Conservation (phyloP, 495 filamentous ascomycete genomes). For the Trichoderma gamsii region DNA sequence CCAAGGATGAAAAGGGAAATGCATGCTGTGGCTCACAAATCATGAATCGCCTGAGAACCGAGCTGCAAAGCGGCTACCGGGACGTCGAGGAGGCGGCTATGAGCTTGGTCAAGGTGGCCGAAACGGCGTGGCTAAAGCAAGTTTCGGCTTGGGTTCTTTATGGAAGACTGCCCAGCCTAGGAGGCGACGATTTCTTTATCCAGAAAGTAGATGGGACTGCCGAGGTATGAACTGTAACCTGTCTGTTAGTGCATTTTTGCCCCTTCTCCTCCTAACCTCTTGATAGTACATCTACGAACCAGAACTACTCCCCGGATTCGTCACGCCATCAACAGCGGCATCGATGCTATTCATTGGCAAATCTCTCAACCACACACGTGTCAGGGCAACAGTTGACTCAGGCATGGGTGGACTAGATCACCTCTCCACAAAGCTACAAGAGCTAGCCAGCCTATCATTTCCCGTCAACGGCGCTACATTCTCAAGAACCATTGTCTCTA, state of each 20-base stretch:
- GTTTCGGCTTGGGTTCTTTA: conserved; percentile 85
- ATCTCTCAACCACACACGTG: conserved; percentile 74
- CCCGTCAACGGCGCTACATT: conserved; percentile 68
- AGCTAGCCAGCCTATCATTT: conserved; percentile 62
- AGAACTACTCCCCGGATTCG: conserved; percentile 67
- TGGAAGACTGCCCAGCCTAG: conserved; percentile 68
- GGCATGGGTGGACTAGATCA: conserved; percentile 54
- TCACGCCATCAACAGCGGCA: conserved; percentile 63
- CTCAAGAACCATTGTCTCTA: conserved; percentile 62
- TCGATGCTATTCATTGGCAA: conserved; percentile 90
- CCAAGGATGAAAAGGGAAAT: conserved; percentile 19
- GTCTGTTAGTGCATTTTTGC: background rate
- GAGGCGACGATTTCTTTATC: conserved; percentile 79
- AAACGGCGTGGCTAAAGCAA: conserved; percentile 87
- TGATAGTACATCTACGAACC: conserved; percentile 35
- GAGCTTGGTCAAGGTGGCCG: conserved; percentile 66
- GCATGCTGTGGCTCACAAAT: conserved; percentile 57
- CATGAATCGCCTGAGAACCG: conserved; percentile 66
- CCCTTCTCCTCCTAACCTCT: background rate
- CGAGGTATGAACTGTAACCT: conserved; percentile 25
- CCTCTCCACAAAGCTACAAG: conserved; percentile 63
- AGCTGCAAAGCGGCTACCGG: conserved; percentile 79
- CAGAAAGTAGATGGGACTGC: conserved; percentile 34
- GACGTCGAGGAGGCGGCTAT: conserved; percentile 73
- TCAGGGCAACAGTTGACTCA: conserved; percentile 40